A percentile compares a stretch with the other conserved stretches of the same genome.
phyloP scores from a whole-genome alignment of 2,329 filamentous ascomycete genomes.

The Teratosphaeria destructans region DNA sequence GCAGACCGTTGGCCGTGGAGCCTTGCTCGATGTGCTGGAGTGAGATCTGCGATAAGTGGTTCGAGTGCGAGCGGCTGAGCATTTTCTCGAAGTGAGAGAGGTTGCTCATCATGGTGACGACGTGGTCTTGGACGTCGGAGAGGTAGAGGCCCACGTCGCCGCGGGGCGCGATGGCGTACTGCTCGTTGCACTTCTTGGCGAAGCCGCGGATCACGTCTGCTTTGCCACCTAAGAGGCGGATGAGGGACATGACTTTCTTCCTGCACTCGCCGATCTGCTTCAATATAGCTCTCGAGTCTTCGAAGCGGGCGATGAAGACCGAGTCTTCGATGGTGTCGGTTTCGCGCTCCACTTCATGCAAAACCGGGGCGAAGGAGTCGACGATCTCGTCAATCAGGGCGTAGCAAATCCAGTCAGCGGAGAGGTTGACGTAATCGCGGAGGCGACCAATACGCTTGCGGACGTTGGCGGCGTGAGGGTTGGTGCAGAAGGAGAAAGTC shows the following conservation, averaged over 20 bases:
- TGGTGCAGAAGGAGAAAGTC: constrained; percentile 86
- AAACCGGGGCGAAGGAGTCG: constrained; percentile 84
- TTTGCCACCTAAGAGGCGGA: constrained; percentile 89
- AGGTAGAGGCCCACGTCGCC: constrained; percentile 96
- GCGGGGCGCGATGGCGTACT: constrained; percentile 87
- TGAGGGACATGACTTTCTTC: constrained; percentile 88
- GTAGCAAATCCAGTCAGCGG: constrained; percentile 98
- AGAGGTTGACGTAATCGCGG: constrained; percentile 88
- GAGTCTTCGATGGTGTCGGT: constrained; percentile 91
- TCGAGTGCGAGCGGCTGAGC: constrained; percentile 84
- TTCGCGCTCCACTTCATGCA: constrained; percentile 75
- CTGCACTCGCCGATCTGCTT: constrained; percentile 80
- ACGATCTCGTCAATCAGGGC: constrained; percentile 98
- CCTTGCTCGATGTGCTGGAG: constrained; percentile 86
- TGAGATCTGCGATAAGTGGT: constrained; percentile 88
- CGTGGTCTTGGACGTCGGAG: constrained; percentile 96
- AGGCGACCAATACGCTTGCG: constrained; percentile 83
- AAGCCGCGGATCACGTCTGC: constrained; percentile 98
- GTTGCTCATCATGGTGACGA: constrained; percentile 98
- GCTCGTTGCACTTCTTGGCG: constrained; percentile 96
- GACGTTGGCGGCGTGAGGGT: constrained; percentile 78
- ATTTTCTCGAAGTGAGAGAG: constrained; percentile 96
- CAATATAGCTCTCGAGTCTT: constrained; percentile 80
- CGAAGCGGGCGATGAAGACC: constrained; percentile 81
- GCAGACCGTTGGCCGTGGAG: constrained; percentile 74